Conservation (phyloP, 352 stramenopile species). For the Thraustochytrium striatum region DNA sequence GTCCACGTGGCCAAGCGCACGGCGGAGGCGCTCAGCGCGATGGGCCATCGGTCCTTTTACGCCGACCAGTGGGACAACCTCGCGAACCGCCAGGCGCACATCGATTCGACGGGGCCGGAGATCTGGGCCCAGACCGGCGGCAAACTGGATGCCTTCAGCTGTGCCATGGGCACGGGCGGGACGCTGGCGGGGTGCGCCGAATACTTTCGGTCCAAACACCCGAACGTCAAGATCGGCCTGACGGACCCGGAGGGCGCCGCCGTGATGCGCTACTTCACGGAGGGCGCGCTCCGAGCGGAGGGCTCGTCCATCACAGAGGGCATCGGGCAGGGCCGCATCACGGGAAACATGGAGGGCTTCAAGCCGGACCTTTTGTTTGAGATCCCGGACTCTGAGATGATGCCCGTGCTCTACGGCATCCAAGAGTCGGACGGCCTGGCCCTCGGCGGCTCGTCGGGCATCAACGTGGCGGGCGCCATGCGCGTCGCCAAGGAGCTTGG, state of each 20-base stretch:
- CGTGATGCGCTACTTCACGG: slow-evolving; percentile 54
- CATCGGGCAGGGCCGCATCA: slow-evolving; percentile 59
- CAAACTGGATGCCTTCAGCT: slow-evolving; percentile 55
- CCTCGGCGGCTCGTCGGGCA: slow-evolving; percentile 54
- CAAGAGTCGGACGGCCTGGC: slow-evolving; percentile 57
- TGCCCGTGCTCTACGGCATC: slow-evolving; percentile 53
- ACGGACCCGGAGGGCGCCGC: slow-evolving; percentile 54
- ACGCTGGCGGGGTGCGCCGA: slow-evolving; percentile 52
- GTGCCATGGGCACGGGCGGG: slow-evolving; percentile 55
- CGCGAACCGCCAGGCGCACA: slow-evolving; percentile 53
- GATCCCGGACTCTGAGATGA: slow-evolving; percentile 55
- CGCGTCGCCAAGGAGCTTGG: slow-evolving; percentile 56
- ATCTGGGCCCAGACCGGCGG: slow-evolving; percentile 54
- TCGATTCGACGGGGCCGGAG: slow-evolving; percentile 52
- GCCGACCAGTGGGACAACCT: slow-evolving; percentile 59
- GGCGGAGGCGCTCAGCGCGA: slow-evolving; percentile 29
- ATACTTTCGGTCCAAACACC: slow-evolving; percentile 45
- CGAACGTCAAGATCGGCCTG: slow-evolving; percentile 52
- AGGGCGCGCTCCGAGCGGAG: slow-evolving; percentile 54
- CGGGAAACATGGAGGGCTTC: slow-evolving; percentile 57
- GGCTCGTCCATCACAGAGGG: slow-evolving; percentile 59
- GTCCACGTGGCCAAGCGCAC: slow-evolving; percentile 51
- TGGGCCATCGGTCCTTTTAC: slow-evolving; percentile 49
- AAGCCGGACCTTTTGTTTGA: slow-evolving; percentile 56
- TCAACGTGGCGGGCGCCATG: slow-evolving; percentile 59